phyloP scores from a whole-genome alignment of 345 rosid species.

The Citrus reticulata region DNA sequence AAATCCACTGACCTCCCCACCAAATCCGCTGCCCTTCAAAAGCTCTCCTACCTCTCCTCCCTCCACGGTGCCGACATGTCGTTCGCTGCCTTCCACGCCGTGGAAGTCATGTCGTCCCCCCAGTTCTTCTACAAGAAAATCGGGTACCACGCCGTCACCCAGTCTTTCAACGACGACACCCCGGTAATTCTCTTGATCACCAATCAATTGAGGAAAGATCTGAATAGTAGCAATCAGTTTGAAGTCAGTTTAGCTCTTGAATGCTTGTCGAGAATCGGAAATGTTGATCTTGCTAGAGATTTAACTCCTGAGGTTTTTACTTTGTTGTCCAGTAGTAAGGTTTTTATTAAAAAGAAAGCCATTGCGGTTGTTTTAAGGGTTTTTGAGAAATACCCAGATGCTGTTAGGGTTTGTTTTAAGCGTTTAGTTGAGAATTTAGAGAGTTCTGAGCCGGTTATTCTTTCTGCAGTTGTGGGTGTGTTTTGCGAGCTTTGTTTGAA shows the following conservation, averaged over 20 bases:
- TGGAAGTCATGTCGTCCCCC: constrained; percentile 80
- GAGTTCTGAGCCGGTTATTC: constrained; percentile 53
- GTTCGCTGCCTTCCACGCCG: constrained; percentile 84
- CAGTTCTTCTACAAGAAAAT: constrained; percentile 66
- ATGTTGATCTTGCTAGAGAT: constrained; percentile 83
- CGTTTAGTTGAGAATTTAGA: constrained; percentile 90
- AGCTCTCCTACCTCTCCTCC: constrained; percentile 76
- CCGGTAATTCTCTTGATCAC: constrained; percentile 78
- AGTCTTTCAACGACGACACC: constrained; percentile 75
- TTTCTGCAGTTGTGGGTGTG: constrained; percentile 75
- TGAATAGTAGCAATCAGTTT: constrained; percentile 55
- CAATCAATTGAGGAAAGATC: constrained; percentile 86
- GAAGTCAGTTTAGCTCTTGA: constrained; percentile 86
- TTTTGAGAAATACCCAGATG: constrained; percentile 86
- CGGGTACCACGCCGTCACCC: constrained; percentile 81
- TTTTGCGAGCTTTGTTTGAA: constrained; percentile 72
- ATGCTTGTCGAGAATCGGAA: constrained; percentile 71
- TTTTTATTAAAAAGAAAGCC: constrained; percentile 68
- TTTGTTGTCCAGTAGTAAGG: constrained; percentile 62
- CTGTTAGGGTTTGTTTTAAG: constrained; percentile 85
- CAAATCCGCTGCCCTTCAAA: constrained; percentile 83
- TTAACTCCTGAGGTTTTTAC: constrained; percentile 79
- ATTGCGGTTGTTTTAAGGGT: constrained; percentile 69
- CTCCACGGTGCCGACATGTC: constrained; percentile 77
- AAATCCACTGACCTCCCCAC: constrained; percentile 75